phyloP scores from a whole-genome alignment of 1,139 yeast species.

The Wickerhamomyces sp. region DNA sequence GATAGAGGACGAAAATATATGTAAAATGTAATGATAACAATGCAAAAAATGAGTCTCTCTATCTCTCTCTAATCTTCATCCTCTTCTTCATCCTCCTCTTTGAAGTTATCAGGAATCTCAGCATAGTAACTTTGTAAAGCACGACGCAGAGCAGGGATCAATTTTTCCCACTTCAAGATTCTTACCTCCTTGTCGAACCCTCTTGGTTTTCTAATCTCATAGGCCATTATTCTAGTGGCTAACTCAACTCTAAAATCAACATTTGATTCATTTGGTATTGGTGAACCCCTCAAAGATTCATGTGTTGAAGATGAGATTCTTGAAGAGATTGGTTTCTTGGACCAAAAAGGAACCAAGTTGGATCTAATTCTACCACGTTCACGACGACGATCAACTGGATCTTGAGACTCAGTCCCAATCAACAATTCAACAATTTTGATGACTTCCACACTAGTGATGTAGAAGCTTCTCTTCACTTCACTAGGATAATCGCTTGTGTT shows the following conservation, averaged over 20 bases:
- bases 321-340: constrained; percentile 52
- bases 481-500: constrained; percentile 4
- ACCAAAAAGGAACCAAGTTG: constrained; percentile 66
- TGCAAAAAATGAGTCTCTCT: background rate
- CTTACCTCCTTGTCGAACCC: constrained; percentile 67
- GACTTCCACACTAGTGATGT: constrained; percentile 63
- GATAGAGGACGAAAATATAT: too few relatives aligned
- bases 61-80: background rate
- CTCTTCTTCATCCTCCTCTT: constrained; percentile 2
- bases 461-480: constrained; percentile 34
- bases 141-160: constrained; percentile 54
- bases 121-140: constrained; percentile 63
- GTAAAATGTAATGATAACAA: background rate
- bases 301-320: constrained; percentile 30
- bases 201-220: constrained; percentile 56
- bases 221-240: constrained; percentile 63
- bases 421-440: constrained; percentile 58
- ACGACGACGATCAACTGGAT: constrained; percentile 43
- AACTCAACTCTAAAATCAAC: constrained; percentile 46
- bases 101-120: constrained; percentile 34
- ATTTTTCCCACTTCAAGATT: constrained; percentile 55
- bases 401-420: constrained; percentile 44
- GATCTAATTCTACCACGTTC: constrained; percentile 63
- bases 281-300: constrained; percentile 16
- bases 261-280: constrained; percentile 8